Conservation (phyloP, 495 filamentous ascomycete genomes). For the Astrocystis sublimbata region DNA sequence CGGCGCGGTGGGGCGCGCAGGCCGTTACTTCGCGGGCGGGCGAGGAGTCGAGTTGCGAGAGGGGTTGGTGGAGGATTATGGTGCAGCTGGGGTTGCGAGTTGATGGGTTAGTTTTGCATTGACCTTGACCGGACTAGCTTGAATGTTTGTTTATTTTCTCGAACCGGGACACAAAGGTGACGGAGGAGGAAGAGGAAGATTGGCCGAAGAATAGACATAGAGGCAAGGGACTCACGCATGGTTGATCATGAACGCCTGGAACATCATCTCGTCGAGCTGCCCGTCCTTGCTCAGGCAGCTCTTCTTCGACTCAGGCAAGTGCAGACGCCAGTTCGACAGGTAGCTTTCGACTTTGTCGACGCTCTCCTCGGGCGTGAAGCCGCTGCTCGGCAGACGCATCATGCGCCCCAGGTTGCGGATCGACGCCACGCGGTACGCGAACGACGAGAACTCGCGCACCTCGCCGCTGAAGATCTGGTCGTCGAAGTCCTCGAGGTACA, state of each 20-base stretch:
- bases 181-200: neutral
- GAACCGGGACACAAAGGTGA: neutral
- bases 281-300: conserved; percentile 67
- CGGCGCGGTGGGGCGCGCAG: conserved; percentile 56
- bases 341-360: conserved; percentile 66
- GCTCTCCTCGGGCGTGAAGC: conserved; percentile 46
- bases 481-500: conserved; percentile 70
- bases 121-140: no score
- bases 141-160: neutral
- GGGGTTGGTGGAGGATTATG: conserved; percentile 74
- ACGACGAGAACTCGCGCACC: conserved; percentile 71
- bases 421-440: conserved; percentile 74
- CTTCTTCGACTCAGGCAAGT: conserved; percentile 74
- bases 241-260: conserved; percentile 85
- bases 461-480: conserved; percentile 63
- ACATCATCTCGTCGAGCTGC: conserved; percentile 84
- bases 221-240: conserved; percentile 53
- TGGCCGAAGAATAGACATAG: neutral
- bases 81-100: conserved; percentile 36
- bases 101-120: neutral
- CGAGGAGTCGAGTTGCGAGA: conserved; percentile 60
- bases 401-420: conserved; percentile 74
- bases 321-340: conserved; percentile 80
- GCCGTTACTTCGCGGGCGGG: conserved; percentile 55
- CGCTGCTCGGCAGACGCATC: conserved; percentile 54